Base-by-base conservation (phyloP, 352 stramenopile genomes). In the Pythium guiyangense region DNA sequence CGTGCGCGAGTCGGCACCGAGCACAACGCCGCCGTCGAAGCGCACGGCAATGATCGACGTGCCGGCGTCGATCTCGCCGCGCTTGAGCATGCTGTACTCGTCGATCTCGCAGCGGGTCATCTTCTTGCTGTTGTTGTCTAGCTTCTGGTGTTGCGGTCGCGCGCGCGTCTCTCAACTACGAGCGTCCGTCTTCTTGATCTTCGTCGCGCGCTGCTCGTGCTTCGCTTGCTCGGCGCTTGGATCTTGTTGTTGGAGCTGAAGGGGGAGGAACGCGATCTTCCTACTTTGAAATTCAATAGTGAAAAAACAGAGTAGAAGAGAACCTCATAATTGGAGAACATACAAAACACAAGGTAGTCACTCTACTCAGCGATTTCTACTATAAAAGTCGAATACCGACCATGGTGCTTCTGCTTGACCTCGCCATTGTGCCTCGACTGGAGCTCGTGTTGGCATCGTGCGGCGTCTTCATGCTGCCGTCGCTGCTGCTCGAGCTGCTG, bases 41-140 rank as follows among this genome's bases (percentile, higher is more conserved):
- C 85, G 82, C 50, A 99, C 86, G 17, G 97, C 96, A 75, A 99
- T 98, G 79, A 99, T 99, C 49, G 96, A 99, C 29, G 97, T 99
- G 61, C 96, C 94, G 34, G 92, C 96, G 66, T 94, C 92, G 37
- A 99, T 76, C 79, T 99, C 96, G 6, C 92, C 94, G 25, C 71
- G 73, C 73, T 94, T 94, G 60, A 94, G 79, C 66, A 85, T 83
- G 54, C 59, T 70, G 48, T 52, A 73, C 62, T 89, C 79, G 72
- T 89, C 73, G 47, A 87, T 70, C 48, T 62, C 56, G 56, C 40
- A 51, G 56, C 56, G 56, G 49, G 56, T 62, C 56, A 62, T 62
- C 14, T 34, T 34, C 0, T 37, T 42, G n/a, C 22, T 50, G 0
- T 26, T 1, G 1, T 9, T 9, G n/a, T n/a, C n/a, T n/a, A n/a